These are phyloP conservation scores for Fusarium beomiforme DNA, from an alignment of 2,329 filamentous ascomycete genomes.

Conservation along the genomic window DNA sequence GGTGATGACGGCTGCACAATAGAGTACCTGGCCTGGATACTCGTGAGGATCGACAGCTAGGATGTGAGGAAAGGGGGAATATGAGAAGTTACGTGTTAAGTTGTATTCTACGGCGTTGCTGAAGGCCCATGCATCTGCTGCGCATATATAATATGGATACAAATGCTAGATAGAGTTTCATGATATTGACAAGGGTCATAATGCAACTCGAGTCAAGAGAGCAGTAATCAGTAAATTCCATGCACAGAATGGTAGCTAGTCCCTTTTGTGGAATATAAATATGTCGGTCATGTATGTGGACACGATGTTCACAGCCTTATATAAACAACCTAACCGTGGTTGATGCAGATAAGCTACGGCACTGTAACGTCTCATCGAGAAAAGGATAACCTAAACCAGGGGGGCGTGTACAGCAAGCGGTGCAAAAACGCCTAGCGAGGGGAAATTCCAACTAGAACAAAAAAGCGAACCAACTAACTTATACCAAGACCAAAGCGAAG, in stretches of 20 bases:
- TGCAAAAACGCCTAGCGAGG: conserved; percentile 1
- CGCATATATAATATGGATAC: conserved; percentile 23
- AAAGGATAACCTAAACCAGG: conserved; percentile 27
- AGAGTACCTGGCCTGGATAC: background rate
- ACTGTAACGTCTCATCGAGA: conserved; percentile 16
- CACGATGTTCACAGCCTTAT: conserved; percentile 1
- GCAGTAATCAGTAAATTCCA: background rate
- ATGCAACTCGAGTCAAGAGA: background rate
- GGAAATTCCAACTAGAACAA: conserved; percentile 12
- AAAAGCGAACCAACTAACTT: conserved; percentile 27
- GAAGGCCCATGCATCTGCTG: conserved; percentile 17
- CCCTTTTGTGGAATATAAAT: background rate
- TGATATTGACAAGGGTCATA: conserved; percentile 20
- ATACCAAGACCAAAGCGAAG: conserved; percentile 24
- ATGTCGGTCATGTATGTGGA: background rate
- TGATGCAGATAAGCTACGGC: conserved; percentile 23
- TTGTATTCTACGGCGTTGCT: conserved; percentile 28
- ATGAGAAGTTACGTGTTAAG: conserved; percentile 21
- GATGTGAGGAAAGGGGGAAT: conserved; percentile 5
- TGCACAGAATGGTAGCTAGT: too few relatives aligned
- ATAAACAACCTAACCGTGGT: background rate
- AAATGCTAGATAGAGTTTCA: conserved; percentile 1
- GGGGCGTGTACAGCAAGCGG: conserved; percentile 22
- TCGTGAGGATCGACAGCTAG: conserved; percentile 23
- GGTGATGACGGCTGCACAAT: conserved; percentile 8